Base-by-base conservation (phyloP, 2,329 filamentous ascomycete genomes). In the Ceratocystis destructans region DNA sequence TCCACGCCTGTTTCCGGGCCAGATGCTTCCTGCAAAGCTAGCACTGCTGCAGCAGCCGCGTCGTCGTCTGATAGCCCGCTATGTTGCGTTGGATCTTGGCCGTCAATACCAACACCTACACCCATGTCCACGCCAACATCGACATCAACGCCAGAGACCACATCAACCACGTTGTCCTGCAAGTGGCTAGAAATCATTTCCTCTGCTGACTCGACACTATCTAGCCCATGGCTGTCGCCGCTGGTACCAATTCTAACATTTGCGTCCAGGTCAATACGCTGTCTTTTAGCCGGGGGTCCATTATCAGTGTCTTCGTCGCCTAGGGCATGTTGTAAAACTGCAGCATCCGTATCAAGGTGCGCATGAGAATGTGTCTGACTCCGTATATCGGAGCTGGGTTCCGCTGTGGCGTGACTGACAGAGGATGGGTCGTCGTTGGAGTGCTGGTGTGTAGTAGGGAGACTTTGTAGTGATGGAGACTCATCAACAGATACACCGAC, bases 11-110 rank as follows among this genome's bases (percentile, higher is more conserved):
- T 59, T 7, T 31, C 45, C 3, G 62, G 10, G n/a, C 31, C 46
- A 10, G 62, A 64, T n/a, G 62, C 62, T 46, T 64, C 44, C 45
- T 64, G 62, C 25, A 64, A n/a, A 31, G 62, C 45, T 10, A 64
- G 46, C 10, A 64, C 62, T 31, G 62, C 45, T 8, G 55, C 55
- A 5, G 55, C 55, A 8, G 62, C 62, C 5, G 45, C 62, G 37
- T 64, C 62, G 45, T 64, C 62, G 10, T 53, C 45, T 33, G 62
- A 48, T n/a, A 64, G 22, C n/a, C 45, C 45, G 1, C 17, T 20
- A 37, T 64, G 62, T 12, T 63, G 61, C 17, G 25, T 59, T n/a
- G 55, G 61, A 63, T 64, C 44, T 17, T 37, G 25, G 8, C n/a
- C 28, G 15, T 50, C 44, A 20, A 46, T 46, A 5, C 31, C 62